These are phyloP conservation scores for Symmetrospora coprosmae DNA, from an alignment of 768 basidiomycete genomes.

Conservation along the genomic window DNA sequence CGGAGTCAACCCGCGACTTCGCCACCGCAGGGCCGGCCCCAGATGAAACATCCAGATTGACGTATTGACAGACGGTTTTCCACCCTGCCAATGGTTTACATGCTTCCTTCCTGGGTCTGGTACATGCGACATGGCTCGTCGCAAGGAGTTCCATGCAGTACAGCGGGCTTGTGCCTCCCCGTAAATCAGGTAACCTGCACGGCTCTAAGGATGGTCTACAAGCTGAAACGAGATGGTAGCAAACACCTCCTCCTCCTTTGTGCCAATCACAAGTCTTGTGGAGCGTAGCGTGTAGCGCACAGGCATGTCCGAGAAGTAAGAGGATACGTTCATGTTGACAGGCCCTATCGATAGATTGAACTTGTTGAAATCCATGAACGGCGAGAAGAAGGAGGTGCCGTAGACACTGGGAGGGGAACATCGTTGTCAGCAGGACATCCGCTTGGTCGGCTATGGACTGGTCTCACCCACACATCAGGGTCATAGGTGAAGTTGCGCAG, in stretches of 20 bases:
- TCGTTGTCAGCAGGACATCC: not conserved
- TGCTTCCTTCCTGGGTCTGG: too few species aligned
- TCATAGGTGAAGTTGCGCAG: conserved; percentile 28
- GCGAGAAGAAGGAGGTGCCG: conserved; percentile 22
- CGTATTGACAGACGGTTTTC: too few species aligned
- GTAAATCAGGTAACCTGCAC: not conserved
- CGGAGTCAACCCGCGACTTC: too few species aligned
- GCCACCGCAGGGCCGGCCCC: too few species aligned
- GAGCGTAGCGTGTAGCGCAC: conserved; percentile 33
- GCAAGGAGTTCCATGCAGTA: too few species aligned
- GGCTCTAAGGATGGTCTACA: conserved; percentile 21
- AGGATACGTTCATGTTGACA: conserved; percentile 25
- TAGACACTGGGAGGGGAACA: not conserved
- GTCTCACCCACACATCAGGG: conserved; percentile 22
- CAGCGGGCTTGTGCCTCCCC: not conserved
- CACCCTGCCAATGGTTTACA: too few species aligned
- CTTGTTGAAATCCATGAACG: conserved; percentile 20
- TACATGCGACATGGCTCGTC: too few species aligned
- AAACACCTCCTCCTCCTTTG: conserved; percentile 29
- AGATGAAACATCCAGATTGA: too few species aligned
- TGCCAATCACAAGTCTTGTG: conserved; percentile 22
- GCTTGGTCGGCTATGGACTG: not conserved
- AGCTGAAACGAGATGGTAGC: conserved; percentile 31
- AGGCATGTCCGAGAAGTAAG: conserved; percentile 29
- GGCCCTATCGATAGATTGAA: conserved; percentile 24